These are phyloP conservation scores for Microdochium bolleyi DNA, from an alignment of 2,329 filamentous ascomycete genomes.

Conservation along the genomic window DNA sequence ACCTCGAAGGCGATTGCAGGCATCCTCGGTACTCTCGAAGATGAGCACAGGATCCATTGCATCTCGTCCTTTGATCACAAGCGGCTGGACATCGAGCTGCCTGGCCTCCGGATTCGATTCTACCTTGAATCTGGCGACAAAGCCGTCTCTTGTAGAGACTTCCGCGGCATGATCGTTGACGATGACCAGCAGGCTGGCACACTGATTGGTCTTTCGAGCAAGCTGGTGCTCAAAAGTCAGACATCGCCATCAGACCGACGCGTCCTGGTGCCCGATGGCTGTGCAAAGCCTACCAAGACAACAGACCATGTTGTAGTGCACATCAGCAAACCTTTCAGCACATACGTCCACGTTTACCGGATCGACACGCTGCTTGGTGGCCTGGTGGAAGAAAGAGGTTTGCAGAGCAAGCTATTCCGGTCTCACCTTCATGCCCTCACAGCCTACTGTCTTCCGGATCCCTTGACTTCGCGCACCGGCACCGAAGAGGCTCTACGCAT, in stretches of 20 bases:
- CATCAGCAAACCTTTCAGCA: slow-evolving; percentile 2
- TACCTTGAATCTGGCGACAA: slow-evolving; percentile 15
- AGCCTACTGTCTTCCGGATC: slow-evolving; percentile 40
- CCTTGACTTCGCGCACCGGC: slow-evolving; percentile 38
- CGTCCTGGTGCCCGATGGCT: slow-evolving; percentile 10
- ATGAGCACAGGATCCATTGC: slow-evolving; percentile 22
- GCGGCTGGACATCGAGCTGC: slow-evolving; percentile 31
- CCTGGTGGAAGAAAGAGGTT: slow-evolving; percentile 38
- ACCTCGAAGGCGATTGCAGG: slow-evolving; percentile 21
- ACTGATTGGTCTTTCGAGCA: slow-evolving; percentile 38
- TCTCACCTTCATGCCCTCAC: slow-evolving; percentile 47
- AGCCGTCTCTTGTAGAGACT: slow-evolving; percentile 35
- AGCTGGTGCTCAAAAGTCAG: slow-evolving; percentile 32
- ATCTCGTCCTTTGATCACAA: slow-evolving; percentile 4
- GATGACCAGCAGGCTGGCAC: slow-evolving; percentile 34
- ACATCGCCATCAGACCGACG: slow-evolving; percentile 8
- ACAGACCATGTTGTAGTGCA: slow-evolving; percentile 3
- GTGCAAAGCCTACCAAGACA: background rate
- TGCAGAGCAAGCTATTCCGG: slow-evolving; percentile 43
- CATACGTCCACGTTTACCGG: slow-evolving; percentile 21
- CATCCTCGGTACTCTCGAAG: slow-evolving; percentile 28
- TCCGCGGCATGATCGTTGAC: slow-evolving; percentile 41
- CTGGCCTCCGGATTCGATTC: slow-evolving; percentile 40
- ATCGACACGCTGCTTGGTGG: slow-evolving; percentile 41
- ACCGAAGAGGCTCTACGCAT: slow-evolving; percentile 45